phyloP scores from a whole-genome alignment of 371 early-diverging fungal genomes.

The Mortierella sp. region DNA sequence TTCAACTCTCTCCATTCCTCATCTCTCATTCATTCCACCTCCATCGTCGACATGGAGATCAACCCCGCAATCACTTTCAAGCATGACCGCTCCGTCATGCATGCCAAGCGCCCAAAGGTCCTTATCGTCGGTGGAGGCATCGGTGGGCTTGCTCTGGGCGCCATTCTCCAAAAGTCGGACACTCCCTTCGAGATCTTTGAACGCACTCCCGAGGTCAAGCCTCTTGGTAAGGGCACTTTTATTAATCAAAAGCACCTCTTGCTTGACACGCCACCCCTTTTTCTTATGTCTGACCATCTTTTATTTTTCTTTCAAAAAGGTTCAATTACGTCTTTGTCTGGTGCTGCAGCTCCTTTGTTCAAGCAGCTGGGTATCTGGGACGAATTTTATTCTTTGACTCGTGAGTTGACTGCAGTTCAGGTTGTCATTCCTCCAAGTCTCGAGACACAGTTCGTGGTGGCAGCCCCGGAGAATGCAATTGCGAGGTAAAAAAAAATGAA shows the following conservation, averaged over 20 bases:
- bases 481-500: neutral
- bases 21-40: neutral
- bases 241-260: neutral
- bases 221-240: neutral
- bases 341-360: neutral
- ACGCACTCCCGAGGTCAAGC: neutral
- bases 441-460: neutral
- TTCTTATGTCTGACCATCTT: neutral
- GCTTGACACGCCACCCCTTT: neutral
- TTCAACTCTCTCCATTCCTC: neutral
- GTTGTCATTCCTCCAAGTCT: neutral
- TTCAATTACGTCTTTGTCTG: neutral
- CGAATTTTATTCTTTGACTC: neutral
- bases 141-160: neutral
- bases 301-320: neutral
- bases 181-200: neutral
- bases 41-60: neutral
- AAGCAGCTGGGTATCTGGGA: neutral
- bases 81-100: neutral
- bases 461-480: neutral
- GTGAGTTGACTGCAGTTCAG: neutral
- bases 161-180: neutral
- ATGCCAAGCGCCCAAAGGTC: neutral
- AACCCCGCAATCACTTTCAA: neutral
- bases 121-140: neutral